Percentiles rank a stretch among this genome's conserved stretches.
These are phyloP conservation scores for Conticribra weissflogii DNA, from an alignment of 108 stramenopile species.

Conservation along the genomic window DNA sequence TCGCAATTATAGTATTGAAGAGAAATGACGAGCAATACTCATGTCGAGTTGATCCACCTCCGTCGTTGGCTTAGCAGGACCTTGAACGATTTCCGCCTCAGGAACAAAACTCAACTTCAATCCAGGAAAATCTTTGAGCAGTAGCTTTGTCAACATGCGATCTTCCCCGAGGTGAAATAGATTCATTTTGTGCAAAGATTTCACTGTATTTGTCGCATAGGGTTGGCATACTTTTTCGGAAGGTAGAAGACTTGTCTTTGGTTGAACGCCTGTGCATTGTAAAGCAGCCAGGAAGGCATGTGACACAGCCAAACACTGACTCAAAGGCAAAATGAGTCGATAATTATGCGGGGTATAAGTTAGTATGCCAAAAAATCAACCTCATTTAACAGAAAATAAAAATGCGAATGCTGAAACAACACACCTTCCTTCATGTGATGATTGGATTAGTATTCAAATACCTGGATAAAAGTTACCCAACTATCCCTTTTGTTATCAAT, in stretches of 20 bases:
- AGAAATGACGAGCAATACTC: too few relatives aligned
- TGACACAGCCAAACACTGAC: slow-evolving; percentile 59
- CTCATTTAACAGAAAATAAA: too few relatives aligned
- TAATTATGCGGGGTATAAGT: too few relatives aligned
- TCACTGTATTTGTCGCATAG: slow-evolving; percentile 37
- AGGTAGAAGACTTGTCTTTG: slow-evolving; percentile 38
- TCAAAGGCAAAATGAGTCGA: too few relatives aligned
- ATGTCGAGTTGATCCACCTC: slow-evolving; percentile 50
- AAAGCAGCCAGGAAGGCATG: slow-evolving; percentile 63
- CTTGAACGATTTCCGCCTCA: slow-evolving; percentile 33
- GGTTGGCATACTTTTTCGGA: slow-evolving; percentile 34
- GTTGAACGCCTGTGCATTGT: slow-evolving; percentile 54
- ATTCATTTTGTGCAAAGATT: slow-evolving; percentile 48
- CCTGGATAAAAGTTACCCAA: slow-evolving; percentile 65
- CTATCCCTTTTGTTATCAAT: slow-evolving; percentile 54
- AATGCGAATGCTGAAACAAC: too few relatives aligned
- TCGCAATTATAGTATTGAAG: too few relatives aligned
- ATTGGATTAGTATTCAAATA: slow-evolving; percentile 59
- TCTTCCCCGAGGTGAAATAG: slow-evolving; percentile 51
- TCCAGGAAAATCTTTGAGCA: slow-evolving; percentile 23
- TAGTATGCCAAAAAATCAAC: too few relatives aligned
- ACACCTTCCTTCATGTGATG: slow-evolving; percentile 61
- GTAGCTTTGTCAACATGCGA: slow-evolving; percentile 44
- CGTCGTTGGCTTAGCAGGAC: slow-evolving; percentile 44
- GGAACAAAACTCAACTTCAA: slow-evolving; percentile 37